Percentiles rank a stretch among this genome's conserved stretches.
These are phyloP conservation scores for Limnomonas spitsbergensis DNA, from an alignment of 139 green algal genomes.

Conservation along the genomic window DNA sequence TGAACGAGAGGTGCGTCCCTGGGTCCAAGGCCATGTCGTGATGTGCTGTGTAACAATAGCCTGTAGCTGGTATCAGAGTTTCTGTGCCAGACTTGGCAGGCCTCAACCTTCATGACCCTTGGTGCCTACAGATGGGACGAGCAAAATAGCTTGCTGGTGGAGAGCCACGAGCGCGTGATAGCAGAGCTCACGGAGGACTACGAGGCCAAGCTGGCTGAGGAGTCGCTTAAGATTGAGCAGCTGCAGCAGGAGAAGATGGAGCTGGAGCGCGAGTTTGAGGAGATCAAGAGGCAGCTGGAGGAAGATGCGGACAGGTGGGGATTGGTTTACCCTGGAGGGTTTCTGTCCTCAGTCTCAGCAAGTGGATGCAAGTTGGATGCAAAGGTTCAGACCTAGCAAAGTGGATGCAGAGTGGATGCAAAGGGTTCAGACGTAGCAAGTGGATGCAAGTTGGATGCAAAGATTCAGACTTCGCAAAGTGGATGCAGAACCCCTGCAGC, in stretches of 20 bases:
- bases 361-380: too few species aligned
- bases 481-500: too few species aligned
- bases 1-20: slow-evolving; percentile 62
- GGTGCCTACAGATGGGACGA: slow-evolving; percentile 72
- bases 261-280: slow-evolving; percentile 63
- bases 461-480: too few species aligned
- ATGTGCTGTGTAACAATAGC: too few species aligned
- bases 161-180: slow-evolving; percentile 79
- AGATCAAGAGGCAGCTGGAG: slow-evolving; percentile 85
- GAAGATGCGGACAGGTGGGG: slow-evolving; percentile 74
- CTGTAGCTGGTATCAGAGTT: too few species aligned
- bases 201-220: slow-evolving; percentile 70
- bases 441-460: too few species aligned
- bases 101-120: too few species aligned
- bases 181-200: slow-evolving; percentile 80
- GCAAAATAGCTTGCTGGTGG: slow-evolving; percentile 76
- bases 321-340: neutral
- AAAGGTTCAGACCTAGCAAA: too few species aligned
- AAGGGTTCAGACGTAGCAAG: too few species aligned
- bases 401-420: neutral
- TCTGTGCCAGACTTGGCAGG: too few species aligned
- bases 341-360: too few species aligned
- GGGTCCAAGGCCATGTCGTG: neutral
- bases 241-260: slow-evolving; percentile 59
- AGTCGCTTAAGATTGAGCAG: slow-evolving; percentile 48